Evolutionary conservation across 371 early-diverging fungal genomes (phyloP).

Genomic region (Catenaria anguillulae): DNA sequence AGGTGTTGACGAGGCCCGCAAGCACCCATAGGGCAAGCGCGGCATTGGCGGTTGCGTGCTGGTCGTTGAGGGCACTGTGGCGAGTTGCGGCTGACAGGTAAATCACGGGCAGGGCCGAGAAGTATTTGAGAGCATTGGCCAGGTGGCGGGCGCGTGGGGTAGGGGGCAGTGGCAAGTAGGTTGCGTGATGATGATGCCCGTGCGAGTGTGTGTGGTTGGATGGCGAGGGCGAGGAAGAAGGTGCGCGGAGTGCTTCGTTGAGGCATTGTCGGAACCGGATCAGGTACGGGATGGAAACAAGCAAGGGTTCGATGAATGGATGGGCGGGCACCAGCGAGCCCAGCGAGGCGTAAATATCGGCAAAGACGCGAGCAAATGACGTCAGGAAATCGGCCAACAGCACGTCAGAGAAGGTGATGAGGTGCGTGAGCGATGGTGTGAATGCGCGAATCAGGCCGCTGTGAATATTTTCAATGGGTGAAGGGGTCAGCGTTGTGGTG

Average conservation of each 20-base stretch:
- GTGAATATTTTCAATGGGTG: too few relatives aligned
- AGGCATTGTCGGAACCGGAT: conserved; percentile 77
- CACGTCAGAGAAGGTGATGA: conserved; percentile 65
- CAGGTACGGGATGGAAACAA: conserved; percentile 46
- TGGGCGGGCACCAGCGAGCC: conserved; percentile 21
- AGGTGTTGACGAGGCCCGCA: conserved; percentile 63
- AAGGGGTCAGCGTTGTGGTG: too few relatives aligned
- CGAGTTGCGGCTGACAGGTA: conserved; percentile 34
- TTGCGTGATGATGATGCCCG: conserved; percentile 17
- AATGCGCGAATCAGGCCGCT: conserved; percentile 10
- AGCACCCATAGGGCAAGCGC: conserved; percentile 36
- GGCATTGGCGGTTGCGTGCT: too few relatives aligned
- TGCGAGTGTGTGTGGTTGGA: conserved; percentile 11
- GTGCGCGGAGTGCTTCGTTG: conserved; percentile 36
- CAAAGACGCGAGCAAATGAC: conserved; percentile 72
- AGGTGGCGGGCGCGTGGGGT: conserved; percentile 41
- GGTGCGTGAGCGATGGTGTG: conserved; percentile 30
- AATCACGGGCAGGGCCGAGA: conserved; percentile 73
- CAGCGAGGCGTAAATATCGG: conserved; percentile 51
- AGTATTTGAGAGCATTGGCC: conserved; percentile 73
- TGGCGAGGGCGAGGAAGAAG: conserved; percentile 21
- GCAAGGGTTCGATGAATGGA: conserved; percentile 2
- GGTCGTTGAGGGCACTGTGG: too few relatives aligned
- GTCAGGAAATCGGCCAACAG: conserved; percentile 86
- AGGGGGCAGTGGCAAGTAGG: conserved; percentile 15